Percentiles rank a stretch among this genome's conserved stretches.
Evolutionary conservation across 2,329 filamentous ascomycete species (phyloP).

Genomic region (Bipolaris zeicola): DNA sequence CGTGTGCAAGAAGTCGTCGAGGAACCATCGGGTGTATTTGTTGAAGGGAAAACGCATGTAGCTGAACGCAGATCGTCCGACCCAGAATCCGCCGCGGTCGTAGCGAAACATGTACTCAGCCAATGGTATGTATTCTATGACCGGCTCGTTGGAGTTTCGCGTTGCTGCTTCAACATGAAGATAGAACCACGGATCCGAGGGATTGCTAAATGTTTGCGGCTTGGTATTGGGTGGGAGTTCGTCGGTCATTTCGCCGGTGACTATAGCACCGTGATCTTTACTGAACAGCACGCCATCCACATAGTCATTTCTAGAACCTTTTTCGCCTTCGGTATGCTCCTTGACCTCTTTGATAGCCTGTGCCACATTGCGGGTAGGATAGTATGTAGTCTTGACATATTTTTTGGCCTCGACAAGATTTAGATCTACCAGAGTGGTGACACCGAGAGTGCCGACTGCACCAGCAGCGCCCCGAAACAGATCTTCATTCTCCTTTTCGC

Average conservation of each 20-base stretch:
- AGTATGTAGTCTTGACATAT: slow-evolving; percentile 58
- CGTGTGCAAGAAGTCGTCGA: slow-evolving; percentile 68
- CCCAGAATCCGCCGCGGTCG: slow-evolving; percentile 73
- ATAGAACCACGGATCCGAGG: slow-evolving; percentile 60
- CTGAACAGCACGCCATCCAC: slow-evolving; percentile 59
- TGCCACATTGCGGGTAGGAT: slow-evolving; percentile 49
- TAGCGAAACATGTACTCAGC: slow-evolving; percentile 73
- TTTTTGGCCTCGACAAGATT: slow-evolving; percentile 53
- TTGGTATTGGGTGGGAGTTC: slow-evolving; percentile 35
- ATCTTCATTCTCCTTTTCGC: slow-evolving; percentile 60
- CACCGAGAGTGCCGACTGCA: slow-evolving; percentile 69
- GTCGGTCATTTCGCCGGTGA: slow-evolving; percentile 53
- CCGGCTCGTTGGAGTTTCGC: slow-evolving; percentile 37
- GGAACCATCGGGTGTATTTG: slow-evolving; percentile 63
- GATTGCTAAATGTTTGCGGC: slow-evolving; percentile 49
- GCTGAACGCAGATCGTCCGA: slow-evolving; percentile 64
- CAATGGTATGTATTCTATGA: slow-evolving; percentile 64
- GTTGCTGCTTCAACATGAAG: slow-evolving; percentile 53
- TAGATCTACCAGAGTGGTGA: slow-evolving; percentile 64
- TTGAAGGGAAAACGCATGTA: slow-evolving; percentile 72
- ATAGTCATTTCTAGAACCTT: slow-evolving; percentile 50
- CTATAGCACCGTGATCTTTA: slow-evolving; percentile 49
- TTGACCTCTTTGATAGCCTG: slow-evolving; percentile 52
- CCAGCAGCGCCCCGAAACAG: slow-evolving; percentile 70
- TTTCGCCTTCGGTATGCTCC: slow-evolving; percentile 44